Evolutionary conservation across 306 rosid species (phyloP), one percentile per base, ranked within the genome.

Genomic region (Potentilla sterilis): DNA sequence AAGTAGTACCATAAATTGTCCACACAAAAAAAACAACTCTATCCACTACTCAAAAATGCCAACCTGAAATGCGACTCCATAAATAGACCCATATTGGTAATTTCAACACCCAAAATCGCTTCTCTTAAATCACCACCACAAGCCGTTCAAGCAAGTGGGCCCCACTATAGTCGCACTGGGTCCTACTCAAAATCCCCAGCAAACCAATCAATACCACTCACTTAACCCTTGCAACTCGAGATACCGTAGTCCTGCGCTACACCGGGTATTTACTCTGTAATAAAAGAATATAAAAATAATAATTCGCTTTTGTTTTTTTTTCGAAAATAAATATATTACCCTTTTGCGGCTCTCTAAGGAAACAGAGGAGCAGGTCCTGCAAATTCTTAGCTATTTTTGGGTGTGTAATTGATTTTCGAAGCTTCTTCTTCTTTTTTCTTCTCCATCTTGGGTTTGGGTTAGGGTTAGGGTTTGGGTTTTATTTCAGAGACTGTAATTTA

Each of bases 261-360:
- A 73, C 6, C 0, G 1, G 9, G 42, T 16, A 0, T 2, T 0
- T 9, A 9, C 64, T 57, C 15, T 21, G 57, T 16, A 9, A 46
- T 1, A 47, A 10, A 19, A 55, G 62, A 59, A 10, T 21, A 9
- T 58, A 58, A 3, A 59, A 59, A 11, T 4, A 59, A 11, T 4
- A 42, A 4, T n/a, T 51, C 19, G 4, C 7, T 49, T 70, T 2
- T 32, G 1, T 61, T 11, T 58, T 61, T 2, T 37, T 37, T 37
- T 2, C 2, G 21, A 34, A 7, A 16, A 58, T 11, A 32, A 59
- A 12, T 48, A 9, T 73, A 41, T 70, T 82, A 55, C 84, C 88
- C 68, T 49, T 82, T 81, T 72, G 79, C 81, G 87, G 63, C 70
- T 85, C 69, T 80, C 71, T 73, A 41, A 80, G 86, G 86, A 80